Percentiles rank a stretch among this genome's conserved stretches.
Evolutionary conservation across 2,329 filamentous ascomycete species (phyloP).

Genomic region (Thielaviopsis musarum): DNA sequence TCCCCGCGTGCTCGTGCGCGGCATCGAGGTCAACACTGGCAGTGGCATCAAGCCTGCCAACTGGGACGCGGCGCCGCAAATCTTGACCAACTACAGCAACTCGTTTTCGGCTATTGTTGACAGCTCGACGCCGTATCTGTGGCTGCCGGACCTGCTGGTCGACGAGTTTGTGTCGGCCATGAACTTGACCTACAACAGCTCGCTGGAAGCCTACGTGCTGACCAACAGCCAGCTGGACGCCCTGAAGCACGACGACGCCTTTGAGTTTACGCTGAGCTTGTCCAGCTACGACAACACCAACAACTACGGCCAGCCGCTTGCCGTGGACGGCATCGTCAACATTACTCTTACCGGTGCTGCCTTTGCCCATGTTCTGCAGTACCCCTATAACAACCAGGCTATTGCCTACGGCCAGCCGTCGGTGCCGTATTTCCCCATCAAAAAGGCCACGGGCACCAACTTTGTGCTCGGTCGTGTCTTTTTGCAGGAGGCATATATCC

Average conservation of each 20-base stretch:
- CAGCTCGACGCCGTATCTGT: conserved; percentile 46
- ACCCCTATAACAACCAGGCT: conserved; percentile 28
- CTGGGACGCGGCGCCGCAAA: conserved; percentile 24
- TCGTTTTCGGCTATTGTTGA: conserved; percentile 40
- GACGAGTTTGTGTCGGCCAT: conserved; percentile 46
- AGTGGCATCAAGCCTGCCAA: conserved; percentile 18
- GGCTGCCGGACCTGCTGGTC: conserved; percentile 44
- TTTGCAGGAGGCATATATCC: conserved; percentile 49
- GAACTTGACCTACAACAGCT: conserved; percentile 47
- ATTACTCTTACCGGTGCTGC: conserved; percentile 35
- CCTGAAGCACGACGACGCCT: conserved; percentile 26
- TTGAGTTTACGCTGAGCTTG: conserved; percentile 39
- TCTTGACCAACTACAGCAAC: conserved; percentile 29
- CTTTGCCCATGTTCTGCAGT: conserved; percentile 32
- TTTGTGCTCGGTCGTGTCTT: conserved; percentile 51
- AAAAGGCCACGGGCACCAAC: conserved; percentile 35
- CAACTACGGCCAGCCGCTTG: conserved; percentile 31
- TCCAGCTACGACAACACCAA: conserved; percentile 38
- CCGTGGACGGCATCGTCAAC: conserved; percentile 35
- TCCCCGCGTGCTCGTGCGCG: conserved; percentile 43
- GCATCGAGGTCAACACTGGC: conserved; percentile 27
- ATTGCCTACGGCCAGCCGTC: conserved; percentile 28
- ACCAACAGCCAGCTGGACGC: conserved; percentile 35
- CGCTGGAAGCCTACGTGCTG: conserved; percentile 47
- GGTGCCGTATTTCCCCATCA: conserved; percentile 49